Evolutionary conservation across 2,329 filamentous ascomycete species (phyloP).

Genomic region (Tolypocladium endophyticum): DNA sequence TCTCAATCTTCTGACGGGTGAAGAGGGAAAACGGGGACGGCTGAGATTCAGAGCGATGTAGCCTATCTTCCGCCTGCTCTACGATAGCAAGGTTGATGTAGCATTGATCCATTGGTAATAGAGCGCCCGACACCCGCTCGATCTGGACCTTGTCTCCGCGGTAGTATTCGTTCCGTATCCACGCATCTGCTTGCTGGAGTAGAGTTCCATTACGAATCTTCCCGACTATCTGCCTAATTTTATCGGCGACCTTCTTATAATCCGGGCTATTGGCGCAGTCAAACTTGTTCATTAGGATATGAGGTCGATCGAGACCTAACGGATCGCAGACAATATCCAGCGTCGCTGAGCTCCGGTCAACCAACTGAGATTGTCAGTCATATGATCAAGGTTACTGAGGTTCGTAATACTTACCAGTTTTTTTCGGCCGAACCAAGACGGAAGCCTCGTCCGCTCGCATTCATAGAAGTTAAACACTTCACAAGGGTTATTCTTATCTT

Average conservation of each 20-base stretch:
- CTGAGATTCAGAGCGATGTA: background rate
- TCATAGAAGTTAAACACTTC: background rate
- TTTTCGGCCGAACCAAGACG: background rate
- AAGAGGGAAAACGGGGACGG: constrained; percentile 15
- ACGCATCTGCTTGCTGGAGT: constrained; percentile 3
- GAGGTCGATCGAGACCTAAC: background rate
- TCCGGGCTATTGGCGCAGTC: background rate
- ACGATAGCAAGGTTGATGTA: constrained; percentile 30
- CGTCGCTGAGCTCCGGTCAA: background rate
- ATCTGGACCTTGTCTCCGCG: constrained; percentile 15
- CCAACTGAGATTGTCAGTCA: background rate
- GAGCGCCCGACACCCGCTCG: constrained; percentile 21
- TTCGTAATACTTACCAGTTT: background rate
- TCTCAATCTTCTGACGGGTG: constrained; percentile 16
- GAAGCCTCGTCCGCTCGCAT: background rate
- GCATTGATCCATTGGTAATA: constrained; percentile 21
- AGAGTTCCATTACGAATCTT: background rate
- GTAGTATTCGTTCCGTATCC: constrained; percentile 14
- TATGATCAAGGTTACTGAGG: background rate
- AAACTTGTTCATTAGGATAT: background rate
- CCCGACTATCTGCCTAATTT: background rate
- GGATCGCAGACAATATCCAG: background rate
- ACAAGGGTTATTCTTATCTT: background rate
- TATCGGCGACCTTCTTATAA: background rate
- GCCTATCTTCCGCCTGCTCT: constrained; percentile 6